A percentile compares a stretch with the other conserved stretches of the same genome.
These are phyloP conservation scores for Saccharomyces mikatae DNA, from an alignment of 805 yeast species.

Conservation along the genomic window DNA sequence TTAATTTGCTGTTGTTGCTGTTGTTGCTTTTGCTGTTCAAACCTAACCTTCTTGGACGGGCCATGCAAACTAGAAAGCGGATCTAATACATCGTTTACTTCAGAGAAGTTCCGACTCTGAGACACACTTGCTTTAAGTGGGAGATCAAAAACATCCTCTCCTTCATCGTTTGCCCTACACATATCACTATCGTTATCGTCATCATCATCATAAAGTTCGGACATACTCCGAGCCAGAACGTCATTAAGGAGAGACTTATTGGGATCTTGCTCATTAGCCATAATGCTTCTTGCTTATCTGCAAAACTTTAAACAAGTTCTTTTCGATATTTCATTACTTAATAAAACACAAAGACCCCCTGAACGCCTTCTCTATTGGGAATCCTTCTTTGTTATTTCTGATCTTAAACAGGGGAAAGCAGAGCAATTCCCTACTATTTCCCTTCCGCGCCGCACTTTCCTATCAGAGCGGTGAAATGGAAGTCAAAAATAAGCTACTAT, in stretches of 20 bases:
- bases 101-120: constrained; percentile 17
- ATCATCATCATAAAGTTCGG: constrained; percentile 11
- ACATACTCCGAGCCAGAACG: constrained; percentile 5
- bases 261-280: neutral
- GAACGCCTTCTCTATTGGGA: neutral
- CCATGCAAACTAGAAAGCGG: constrained; percentile 2
- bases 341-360: neutral
- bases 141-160: constrained; percentile 15
- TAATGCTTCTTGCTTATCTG: neutral
- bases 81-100: constrained; percentile 11
- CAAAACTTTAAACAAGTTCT: neutral
- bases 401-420: neutral
- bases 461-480: neutral
- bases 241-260: neutral
- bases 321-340: neutral
- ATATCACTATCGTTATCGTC: constrained; percentile 8
- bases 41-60: neutral
- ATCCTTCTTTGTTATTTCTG: neutral
- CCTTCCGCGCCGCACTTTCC: neutral
- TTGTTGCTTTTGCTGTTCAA: neutral
- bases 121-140: constrained; percentile 19
- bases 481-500: neutral
- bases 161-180: constrained; percentile 7
- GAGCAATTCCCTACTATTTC: neutral
- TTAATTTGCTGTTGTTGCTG: neutral